A percentile compares a stretch with the other conserved stretches of the same genome.
Conservation (phyloP, 225 moss, liverwort and hornwort species). For the Physcomitrium patens region DNA sequence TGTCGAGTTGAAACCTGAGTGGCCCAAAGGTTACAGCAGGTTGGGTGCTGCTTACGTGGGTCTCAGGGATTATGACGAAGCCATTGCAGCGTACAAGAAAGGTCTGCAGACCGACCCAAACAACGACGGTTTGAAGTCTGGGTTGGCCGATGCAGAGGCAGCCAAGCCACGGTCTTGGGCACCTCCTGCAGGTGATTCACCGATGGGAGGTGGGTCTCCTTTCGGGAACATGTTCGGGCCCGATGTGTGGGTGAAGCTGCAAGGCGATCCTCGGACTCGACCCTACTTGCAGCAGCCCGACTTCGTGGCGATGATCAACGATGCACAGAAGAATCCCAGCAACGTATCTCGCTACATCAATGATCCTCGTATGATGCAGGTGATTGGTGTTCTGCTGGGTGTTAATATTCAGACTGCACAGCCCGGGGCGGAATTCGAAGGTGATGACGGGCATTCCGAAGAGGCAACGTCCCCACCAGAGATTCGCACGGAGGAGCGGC, state of each 20-base stretch:
- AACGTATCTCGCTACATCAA: constrained; percentile 81
- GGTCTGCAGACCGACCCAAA: constrained; percentile 74
- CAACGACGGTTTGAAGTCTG: constrained; percentile 87
- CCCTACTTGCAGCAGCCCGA: constrained; percentile 76
- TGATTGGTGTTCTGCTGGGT: constrained; percentile 81
- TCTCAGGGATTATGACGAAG: constrained; percentile 64
- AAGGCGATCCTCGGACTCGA: constrained; percentile 78
- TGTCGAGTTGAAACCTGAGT: constrained; percentile 86
- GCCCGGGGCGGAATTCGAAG: constrained; percentile 55
- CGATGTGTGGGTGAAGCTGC: constrained; percentile 93
- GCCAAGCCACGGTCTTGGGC: constrained; percentile 58
- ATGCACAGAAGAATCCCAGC: constrained; percentile 83
- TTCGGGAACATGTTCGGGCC: constrained; percentile 94
- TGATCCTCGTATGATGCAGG: constrained; percentile 99
- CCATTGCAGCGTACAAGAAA: constrained; percentile 68
- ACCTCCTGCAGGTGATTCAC: constrained; percentile 47
- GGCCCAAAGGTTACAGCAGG: constrained; percentile 92
- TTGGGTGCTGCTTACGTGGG: constrained; percentile 84
- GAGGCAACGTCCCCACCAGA: constrained; percentile 34
- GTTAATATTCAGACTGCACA: constrained; percentile 83
- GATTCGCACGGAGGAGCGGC: constrained; percentile 31
- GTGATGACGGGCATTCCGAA: constrained; percentile 41
- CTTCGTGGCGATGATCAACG: constrained; percentile 85
- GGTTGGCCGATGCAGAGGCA: constrained; percentile 74
- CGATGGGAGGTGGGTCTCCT: constrained; percentile 71